Evolutionary conservation across 257 asterid genomes (phyloP).

Genomic region (Cruciata laevipes): DNA sequence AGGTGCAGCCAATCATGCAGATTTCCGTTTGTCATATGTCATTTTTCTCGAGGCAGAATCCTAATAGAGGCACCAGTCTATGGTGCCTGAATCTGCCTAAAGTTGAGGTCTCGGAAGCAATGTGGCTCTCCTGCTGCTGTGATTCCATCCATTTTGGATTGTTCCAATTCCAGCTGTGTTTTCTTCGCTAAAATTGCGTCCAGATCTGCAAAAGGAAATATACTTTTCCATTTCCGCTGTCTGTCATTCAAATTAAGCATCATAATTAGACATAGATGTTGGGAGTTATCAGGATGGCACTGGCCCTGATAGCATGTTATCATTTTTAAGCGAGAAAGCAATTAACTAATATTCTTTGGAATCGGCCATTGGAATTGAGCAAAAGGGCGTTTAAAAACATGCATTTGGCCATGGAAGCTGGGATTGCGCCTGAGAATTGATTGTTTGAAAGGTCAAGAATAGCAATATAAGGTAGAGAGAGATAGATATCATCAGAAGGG

Average conservation of each 20-base stretch:
- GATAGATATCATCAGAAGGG: constrained; percentile 16
- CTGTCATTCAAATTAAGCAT: constrained; percentile 15
- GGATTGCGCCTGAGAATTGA: constrained; percentile 21
- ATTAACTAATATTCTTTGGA: too few species aligned
- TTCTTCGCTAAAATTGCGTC: not conserved
- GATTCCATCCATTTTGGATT: not conserved
- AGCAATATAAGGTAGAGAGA: not conserved
- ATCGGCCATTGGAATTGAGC: too few species aligned
- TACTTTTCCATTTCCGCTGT: constrained; percentile 24
- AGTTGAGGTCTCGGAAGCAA: not conserved
- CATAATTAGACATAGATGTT: not conserved
- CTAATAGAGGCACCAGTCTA: not conserved
- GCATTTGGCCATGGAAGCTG: not conserved
- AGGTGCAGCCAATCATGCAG: not conserved
- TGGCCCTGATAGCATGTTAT: not conserved
- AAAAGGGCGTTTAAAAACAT: not conserved
- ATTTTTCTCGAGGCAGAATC: not conserved
- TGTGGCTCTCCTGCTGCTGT: not conserved
- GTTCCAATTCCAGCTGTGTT: not conserved
- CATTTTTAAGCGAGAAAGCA: too few species aligned
- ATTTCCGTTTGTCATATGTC: not conserved
- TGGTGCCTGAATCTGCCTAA: not conserved
- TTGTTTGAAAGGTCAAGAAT: constrained; percentile 25
- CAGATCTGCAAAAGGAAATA: constrained; percentile 14
- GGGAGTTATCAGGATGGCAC: constrained; percentile 8